Evolutionary conservation across 345 rosid species (phyloP), one percentile per base, ranked within the genome.

Genomic region (Theobroma cacao): DNA sequence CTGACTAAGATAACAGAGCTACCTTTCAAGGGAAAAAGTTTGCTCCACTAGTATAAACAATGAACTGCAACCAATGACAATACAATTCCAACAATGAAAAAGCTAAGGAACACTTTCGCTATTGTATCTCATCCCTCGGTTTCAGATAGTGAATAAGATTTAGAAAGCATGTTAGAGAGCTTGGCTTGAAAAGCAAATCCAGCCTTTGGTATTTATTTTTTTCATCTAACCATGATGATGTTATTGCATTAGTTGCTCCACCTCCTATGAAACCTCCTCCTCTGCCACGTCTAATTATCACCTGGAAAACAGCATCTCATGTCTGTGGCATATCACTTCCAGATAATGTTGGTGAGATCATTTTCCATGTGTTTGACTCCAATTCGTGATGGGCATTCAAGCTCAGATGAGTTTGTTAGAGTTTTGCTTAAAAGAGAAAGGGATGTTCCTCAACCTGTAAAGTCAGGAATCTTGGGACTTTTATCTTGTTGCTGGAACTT

Each of bases 361-460:
- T 93, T 48, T 96, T 92, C 85, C 89, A 89, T 31, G 87, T 96
- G 80, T 94, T 96, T 34, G 98, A 96, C 81, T 64, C 85, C 15
- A 90, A 96, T n/a, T 31, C 66, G 56, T 30, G 99, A 96, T 79
- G 95, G 97, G 75, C 84, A 79, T 73, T 78, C 92, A 81, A 91
- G 97, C 66, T 77, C 82, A 18, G 88, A 89, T 4, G 99, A 96
- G 89, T 89, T 94, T 85, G 59, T 92, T 24, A 79, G 90, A 75
- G 94, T 85, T 78, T 63, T 96, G 15, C 87, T 80, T 79, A 85
- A 82, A 79, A 89, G 93, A 63, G 93, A 90, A 84, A 87, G 79
- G 78, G 98, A 92, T 79, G 81, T 92, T 61, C 86, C 94, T 72
- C 90, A 87, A 68, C 95, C 97, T 15, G 82, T 89, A 33, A 83